Evolutionary conservation across 805 yeast genomes (phyloP), one percentile per base, ranked within the genome.

Genomic region (Lipomyces lipofer): DNA sequence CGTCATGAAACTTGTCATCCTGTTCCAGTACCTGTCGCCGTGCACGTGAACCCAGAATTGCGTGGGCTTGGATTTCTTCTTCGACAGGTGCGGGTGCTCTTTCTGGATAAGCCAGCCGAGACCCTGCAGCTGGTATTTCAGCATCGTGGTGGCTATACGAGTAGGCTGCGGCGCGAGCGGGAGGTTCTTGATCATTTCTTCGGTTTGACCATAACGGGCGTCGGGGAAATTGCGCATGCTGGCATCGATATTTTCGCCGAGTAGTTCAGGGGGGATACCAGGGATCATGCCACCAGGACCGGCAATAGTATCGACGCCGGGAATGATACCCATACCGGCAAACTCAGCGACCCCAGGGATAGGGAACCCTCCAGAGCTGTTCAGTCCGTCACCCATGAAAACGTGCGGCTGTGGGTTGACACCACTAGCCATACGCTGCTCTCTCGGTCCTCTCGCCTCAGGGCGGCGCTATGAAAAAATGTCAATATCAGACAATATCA

Each of bases 111-210:
- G 49, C 60, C 60, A 56, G 9, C 42, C 60, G 10, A 56, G 52
- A 15, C 60, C 60, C 28, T 56, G 60, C 19, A 32, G 45, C 35
- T 56, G 60, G 45, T 56, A 56, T 22, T 52, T 46, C 9, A 56
- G 58, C 45, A 56, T 35, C 30, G 52, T 44, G 7, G 60, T 56
- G 13, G 24, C 13, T 5, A 56, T 24, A 1, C 51, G 51, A 1
- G 29, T 4, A 3, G 60, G 60, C 30, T 56, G 60, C 15, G 30
- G n/a, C 6, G 54, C 54, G n/a, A 13, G 19, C 4, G 40, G 43
- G 24, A 56, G 42, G n/a, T 44, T 36, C 28, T 44, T 27, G 35
- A 56, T 15, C 3, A 48, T 19, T 19, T 56, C 57, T 28, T 56
- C 60, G 8, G 57, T 53, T 15, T 43, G 54, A 4, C 60, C 60